Conservation (phyloP, 805 yeast species). For the Huiozyma sinensis region DNA sequence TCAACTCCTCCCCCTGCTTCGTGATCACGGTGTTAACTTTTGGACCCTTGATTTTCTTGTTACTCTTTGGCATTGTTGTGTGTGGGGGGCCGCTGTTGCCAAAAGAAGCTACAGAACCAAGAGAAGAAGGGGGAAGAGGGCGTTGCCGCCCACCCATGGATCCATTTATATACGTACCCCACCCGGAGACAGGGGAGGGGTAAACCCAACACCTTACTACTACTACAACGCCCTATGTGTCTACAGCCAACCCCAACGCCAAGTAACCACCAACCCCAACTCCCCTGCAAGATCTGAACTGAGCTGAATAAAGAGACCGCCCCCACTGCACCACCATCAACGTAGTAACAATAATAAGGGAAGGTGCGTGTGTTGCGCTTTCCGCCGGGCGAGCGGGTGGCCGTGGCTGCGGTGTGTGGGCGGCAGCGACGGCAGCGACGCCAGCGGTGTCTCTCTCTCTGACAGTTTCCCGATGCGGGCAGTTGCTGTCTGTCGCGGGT, state of each 20-base stretch:
- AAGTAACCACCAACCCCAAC: too few species aligned
- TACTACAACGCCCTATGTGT: too few species aligned
- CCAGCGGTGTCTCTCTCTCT: neutral
- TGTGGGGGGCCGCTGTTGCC: neutral
- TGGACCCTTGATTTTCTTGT: slow-evolving; percentile 23
- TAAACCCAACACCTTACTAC: too few species aligned
- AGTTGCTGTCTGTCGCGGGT: neutral
- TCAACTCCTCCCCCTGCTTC: slow-evolving; percentile 22
- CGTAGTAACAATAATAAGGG: too few species aligned
- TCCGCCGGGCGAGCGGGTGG: too few species aligned
- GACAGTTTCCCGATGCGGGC: too few species aligned
- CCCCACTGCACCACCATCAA: too few species aligned
- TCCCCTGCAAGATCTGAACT: too few species aligned
- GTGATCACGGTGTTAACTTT: slow-evolving; percentile 20
- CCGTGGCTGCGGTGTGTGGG: neutral
- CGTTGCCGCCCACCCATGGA: neutral
- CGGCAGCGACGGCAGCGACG: neutral
- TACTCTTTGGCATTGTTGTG: slow-evolving; percentile 18
- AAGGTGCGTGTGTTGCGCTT: too few species aligned
- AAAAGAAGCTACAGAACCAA: neutral
- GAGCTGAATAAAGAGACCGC: too few species aligned
- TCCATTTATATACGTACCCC: neutral
- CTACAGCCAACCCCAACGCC: too few species aligned
- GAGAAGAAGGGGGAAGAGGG: neutral
- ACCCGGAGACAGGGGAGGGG: too few species aligned